Conservation (phyloP, 2,329 filamentous ascomycete genomes). For the Verticillium alfalfae region DNA sequence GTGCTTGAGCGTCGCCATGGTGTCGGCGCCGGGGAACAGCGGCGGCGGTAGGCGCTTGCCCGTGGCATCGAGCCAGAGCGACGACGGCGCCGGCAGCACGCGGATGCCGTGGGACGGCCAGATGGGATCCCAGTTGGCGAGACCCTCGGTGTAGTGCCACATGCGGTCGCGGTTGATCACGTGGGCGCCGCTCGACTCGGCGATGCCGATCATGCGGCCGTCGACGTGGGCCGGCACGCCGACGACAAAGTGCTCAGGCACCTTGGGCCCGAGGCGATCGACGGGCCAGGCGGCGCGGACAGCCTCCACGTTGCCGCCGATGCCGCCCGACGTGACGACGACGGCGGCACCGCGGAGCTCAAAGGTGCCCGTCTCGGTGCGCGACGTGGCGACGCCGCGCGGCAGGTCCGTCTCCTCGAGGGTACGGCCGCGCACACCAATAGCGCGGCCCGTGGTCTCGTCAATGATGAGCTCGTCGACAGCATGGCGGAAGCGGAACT, state of each 20-base stretch:
- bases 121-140: slow-evolving; percentile 57
- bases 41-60: slow-evolving; percentile 52
- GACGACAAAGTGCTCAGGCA: slow-evolving; percentile 51
- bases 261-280: slow-evolving; percentile 48
- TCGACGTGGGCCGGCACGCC: slow-evolving; percentile 62
- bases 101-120: slow-evolving; percentile 58
- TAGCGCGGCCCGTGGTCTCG: slow-evolving; percentile 38
- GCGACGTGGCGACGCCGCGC: slow-evolving; percentile 47
- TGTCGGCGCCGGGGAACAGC: slow-evolving; percentile 53
- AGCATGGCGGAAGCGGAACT: slow-evolving; percentile 50
- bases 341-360: slow-evolving; percentile 48
- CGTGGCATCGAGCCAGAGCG: slow-evolving; percentile 56
- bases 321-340: slow-evolving; percentile 52
- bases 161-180: slow-evolving; percentile 58
- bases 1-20: slow-evolving; percentile 50
- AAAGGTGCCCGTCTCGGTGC: slow-evolving; percentile 43
- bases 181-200: slow-evolving; percentile 44
- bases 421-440: slow-evolving; percentile 49
- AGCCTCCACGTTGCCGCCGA: slow-evolving; percentile 56
- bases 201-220: slow-evolving; percentile 55
- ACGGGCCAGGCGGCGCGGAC: slow-evolving; percentile 54
- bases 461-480: slow-evolving; percentile 54
- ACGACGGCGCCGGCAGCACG: slow-evolving; percentile 54
- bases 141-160: slow-evolving; percentile 63
- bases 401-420: slow-evolving; percentile 42